A percentile compares a stretch with the other conserved stretches of the same genome.
Evolutionary conservation across 345 rosid genomes (phyloP).

Genomic region (Salix koriyanagi): DNA sequence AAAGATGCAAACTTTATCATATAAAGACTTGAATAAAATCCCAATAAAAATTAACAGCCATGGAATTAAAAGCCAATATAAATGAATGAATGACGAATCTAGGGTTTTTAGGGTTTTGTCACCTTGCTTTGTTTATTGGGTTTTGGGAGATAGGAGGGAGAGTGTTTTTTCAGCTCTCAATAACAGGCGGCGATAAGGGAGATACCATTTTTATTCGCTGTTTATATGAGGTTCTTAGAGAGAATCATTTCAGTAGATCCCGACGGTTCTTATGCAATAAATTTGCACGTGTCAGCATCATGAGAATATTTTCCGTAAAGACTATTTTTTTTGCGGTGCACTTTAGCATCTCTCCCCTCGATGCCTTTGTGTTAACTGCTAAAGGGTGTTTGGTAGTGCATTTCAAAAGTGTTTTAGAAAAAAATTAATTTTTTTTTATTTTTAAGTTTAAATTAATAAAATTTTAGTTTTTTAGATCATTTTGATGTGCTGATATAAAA

Average conservation of each 20-base stretch:
- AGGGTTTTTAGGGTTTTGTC: neutral
- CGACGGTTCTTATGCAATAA: neutral
- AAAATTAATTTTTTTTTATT: too few species aligned
- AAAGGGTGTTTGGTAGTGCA: too few species aligned
- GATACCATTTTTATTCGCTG: neutral
- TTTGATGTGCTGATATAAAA: too few species aligned
- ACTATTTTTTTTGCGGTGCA: neutral
- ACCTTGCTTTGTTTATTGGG: neutral
- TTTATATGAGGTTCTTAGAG: neutral
- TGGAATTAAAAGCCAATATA: neutral
- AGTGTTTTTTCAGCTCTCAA: neutral
- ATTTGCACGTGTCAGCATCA: neutral
- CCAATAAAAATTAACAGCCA: neutral
- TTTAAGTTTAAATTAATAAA: too few species aligned
- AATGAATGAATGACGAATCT: neutral
- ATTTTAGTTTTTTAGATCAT: too few species aligned
- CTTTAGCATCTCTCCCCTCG: neutral
- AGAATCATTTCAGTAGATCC: neutral
- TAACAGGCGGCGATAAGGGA: neutral
- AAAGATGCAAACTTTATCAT: neutral
- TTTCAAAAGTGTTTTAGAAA: too few species aligned
- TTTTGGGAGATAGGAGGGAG: neutral
- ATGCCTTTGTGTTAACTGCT: neutral
- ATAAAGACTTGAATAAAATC: neutral
- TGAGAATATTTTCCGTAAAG: neutral